A percentile compares a stretch with the other conserved stretches of the same genome.
phyloP scores from a whole-genome alignment of 2,329 filamentous ascomycete species.

The Orbilia brochopaga region DNA sequence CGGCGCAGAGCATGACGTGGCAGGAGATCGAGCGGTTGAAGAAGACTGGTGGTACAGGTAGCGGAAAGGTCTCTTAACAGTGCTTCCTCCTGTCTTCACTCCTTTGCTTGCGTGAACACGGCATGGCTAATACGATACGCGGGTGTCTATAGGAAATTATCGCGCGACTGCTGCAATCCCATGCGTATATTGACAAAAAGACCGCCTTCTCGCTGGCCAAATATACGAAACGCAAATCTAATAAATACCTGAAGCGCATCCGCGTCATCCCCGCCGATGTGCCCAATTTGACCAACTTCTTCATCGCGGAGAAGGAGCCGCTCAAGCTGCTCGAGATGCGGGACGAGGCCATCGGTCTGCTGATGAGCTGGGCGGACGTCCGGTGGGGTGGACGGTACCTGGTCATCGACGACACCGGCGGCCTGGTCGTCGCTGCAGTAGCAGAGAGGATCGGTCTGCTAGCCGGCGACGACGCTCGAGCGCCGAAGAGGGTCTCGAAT shows the following conservation, averaged over 20 bases:
- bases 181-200: conserved; percentile 90
- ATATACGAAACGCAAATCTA: conserved; percentile 91
- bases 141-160: conserved; percentile 76
- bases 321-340: conserved; percentile 82
- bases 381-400: conserved; percentile 79
- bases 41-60: conserved; percentile 70
- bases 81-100: conserved; percentile 6
- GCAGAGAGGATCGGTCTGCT: conserved; percentile 88
- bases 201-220: conserved; percentile 92
- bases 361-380: conserved; percentile 89
- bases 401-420: conserved; percentile 84
- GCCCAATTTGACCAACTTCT: conserved; percentile 74
- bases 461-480: conserved; percentile 72
- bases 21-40: conserved; percentile 75
- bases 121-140: neutral
- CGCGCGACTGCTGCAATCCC: conserved; percentile 87
- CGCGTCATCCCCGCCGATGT: conserved; percentile 84
- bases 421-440: conserved; percentile 79
- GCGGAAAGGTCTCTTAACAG: conserved; percentile 60
- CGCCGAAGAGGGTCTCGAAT: conserved; percentile 78
- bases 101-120: neutral
- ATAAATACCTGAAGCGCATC: conserved; percentile 90
- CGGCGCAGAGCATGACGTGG: conserved; percentile 75
- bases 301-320: conserved; percentile 80
- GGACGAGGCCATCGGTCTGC: conserved; percentile 79